A percentile compares a stretch with the other conserved stretches of the same genome.
phyloP scores from a whole-genome alignment of 257 asterid species.

The Solanum corneliomulleri region DNA sequence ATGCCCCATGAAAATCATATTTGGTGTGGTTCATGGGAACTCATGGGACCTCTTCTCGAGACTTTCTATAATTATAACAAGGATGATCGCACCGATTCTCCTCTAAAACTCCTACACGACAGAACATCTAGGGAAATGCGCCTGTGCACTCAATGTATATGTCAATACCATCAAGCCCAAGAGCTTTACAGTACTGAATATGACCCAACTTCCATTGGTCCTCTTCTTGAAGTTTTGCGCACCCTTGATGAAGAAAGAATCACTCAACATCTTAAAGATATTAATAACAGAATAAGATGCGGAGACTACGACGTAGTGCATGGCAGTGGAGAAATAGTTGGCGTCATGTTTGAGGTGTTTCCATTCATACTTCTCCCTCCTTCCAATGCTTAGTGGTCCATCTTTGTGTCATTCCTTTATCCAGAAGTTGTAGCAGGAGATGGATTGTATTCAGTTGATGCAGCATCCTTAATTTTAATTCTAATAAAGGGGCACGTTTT shows the following conservation, averaged over 20 bases:
- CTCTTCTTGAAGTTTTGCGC: slow-evolving; percentile 69
- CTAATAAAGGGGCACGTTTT: background rate
- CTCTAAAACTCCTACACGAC: slow-evolving; percentile 65
- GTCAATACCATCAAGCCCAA: slow-evolving; percentile 91
- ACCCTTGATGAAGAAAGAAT: slow-evolving; percentile 83
- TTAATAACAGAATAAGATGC: slow-evolving; percentile 45
- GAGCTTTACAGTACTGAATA: slow-evolving; percentile 63
- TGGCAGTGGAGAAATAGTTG: slow-evolving; percentile 63
- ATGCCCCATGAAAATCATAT: slow-evolving; percentile 61
- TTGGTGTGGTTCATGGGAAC: slow-evolving; percentile 83
- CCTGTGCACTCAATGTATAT: slow-evolving; percentile 67
- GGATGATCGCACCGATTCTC: slow-evolving; percentile 56
- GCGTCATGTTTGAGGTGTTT: slow-evolving; percentile 84
- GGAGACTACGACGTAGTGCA: slow-evolving; percentile 48
- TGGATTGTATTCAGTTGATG: background rate
- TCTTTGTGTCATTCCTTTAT: background rate
- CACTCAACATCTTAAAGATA: slow-evolving; percentile 55
- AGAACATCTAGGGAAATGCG: slow-evolving; percentile 68
- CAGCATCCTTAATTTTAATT: background rate
- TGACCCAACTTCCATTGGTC: slow-evolving; percentile 58
- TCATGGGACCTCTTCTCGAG: slow-evolving; percentile 95
- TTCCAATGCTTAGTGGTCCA: background rate
- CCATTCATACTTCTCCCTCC: background rate
- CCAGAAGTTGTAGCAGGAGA: background rate
- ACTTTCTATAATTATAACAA: slow-evolving; percentile 75